Evolutionary conservation across 805 yeast species (phyloP).

Genomic region (Yamadazyma olivae): DNA sequence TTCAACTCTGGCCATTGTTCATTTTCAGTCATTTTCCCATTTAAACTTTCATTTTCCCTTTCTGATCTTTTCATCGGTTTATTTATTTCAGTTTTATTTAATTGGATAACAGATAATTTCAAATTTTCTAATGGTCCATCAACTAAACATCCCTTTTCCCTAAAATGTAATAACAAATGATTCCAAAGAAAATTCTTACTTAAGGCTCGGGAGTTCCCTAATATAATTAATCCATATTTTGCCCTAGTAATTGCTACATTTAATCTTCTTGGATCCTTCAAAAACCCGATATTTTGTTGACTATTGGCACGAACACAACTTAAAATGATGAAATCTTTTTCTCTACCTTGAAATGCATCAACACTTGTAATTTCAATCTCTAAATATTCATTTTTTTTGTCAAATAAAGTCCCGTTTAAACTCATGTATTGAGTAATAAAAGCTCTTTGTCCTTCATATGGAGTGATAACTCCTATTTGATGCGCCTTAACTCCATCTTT

Average conservation of each 20-base stretch:
- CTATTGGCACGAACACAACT: slow-evolving; percentile 45
- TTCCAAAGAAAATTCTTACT: slow-evolving; percentile 75
- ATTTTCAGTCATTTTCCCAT: neutral
- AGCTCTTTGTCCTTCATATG: slow-evolving; percentile 91
- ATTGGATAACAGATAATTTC: slow-evolving; percentile 66
- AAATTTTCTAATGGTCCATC: slow-evolving; percentile 84
- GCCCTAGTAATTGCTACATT: slow-evolving; percentile 46
- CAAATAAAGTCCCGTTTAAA: slow-evolving; percentile 60
- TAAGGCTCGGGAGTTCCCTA: slow-evolving; percentile 83
- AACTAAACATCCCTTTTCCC: slow-evolving; percentile 83
- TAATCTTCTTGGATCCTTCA: slow-evolving; percentile 42
- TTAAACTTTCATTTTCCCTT: slow-evolving; percentile 1
- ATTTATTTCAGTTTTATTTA: slow-evolving; percentile 23
- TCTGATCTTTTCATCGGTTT: neutral
- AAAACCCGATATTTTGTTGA: slow-evolving; percentile 38
- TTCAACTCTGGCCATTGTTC: slow-evolving; percentile 28
- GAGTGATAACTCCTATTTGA: slow-evolving; percentile 91
- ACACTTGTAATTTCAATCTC: slow-evolving; percentile 74
- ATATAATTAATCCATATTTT: slow-evolving; percentile 45
- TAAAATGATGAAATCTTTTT: slow-evolving; percentile 41
- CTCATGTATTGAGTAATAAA: slow-evolving; percentile 77
- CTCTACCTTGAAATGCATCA: slow-evolving; percentile 45
- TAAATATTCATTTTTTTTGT: slow-evolving; percentile 54
- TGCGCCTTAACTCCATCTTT: slow-evolving; percentile 73
- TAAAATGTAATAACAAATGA: slow-evolving; percentile 67